These are phyloP conservation scores for Tylopilus sp. DNA, from an alignment of 1,284 basidiomycete species.

Conservation along the genomic window DNA sequence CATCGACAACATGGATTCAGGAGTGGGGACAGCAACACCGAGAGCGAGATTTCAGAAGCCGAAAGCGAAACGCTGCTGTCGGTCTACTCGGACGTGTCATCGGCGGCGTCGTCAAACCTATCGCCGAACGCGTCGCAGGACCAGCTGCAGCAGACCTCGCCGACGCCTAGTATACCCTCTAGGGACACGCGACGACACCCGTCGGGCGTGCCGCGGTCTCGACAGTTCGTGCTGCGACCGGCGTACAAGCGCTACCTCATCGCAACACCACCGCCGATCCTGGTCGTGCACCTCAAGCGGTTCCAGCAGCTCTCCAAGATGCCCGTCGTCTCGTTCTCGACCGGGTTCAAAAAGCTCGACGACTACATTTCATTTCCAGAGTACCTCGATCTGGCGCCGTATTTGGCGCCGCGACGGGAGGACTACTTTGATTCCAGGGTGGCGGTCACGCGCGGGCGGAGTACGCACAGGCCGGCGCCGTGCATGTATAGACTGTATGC, in stretches of 20 bases:
- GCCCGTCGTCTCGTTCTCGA: slow-evolving; percentile 55
- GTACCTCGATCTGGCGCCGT: slow-evolving; percentile 80
- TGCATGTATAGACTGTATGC: slow-evolving; percentile 78
- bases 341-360: slow-evolving; percentile 82
- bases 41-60: slow-evolving; percentile 44
- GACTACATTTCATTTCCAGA: slow-evolving; percentile 88
- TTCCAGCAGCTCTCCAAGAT: slow-evolving; percentile 75
- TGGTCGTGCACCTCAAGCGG: slow-evolving; percentile 91
- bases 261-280: slow-evolving; percentile 79
- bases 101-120: slow-evolving; percentile 34
- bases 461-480: slow-evolving; percentile 41
- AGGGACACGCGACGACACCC: slow-evolving; percentile 14
- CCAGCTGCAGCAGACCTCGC: slow-evolving; percentile 18
- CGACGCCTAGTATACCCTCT: not conserved
- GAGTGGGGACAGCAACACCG: slow-evolving; percentile 39
- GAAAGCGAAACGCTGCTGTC: slow-evolving; percentile 34
- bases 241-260: slow-evolving; percentile 95
- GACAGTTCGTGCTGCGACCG: slow-evolving; percentile 72
- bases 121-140: slow-evolving; percentile 35
- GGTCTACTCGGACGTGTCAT: slow-evolving; percentile 45
- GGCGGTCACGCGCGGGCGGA: slow-evolving; percentile 31
- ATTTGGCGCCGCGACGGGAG: slow-evolving; percentile 78
- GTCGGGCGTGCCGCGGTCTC: slow-evolving; percentile 42
- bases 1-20: slow-evolving; percentile 22
- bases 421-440: slow-evolving; percentile 51